Percentiles rank a stretch among this genome's conserved stretches.
Conservation (phyloP, 148 eudicot genomes). For the Spergularia marina region DNA sequence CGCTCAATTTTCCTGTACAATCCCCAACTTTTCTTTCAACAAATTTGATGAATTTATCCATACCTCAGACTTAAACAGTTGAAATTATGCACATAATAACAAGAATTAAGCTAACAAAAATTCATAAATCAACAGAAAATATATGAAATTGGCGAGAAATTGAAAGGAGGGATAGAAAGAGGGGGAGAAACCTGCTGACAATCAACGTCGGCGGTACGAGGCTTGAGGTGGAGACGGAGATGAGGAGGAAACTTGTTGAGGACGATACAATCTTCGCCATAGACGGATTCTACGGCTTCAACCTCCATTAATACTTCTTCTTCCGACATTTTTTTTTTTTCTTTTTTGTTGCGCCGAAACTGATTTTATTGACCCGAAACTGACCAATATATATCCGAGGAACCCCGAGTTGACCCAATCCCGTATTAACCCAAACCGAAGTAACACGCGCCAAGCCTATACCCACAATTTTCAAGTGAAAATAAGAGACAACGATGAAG, state of each 20-base stretch:
- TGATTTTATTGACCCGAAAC: too few relatives aligned
- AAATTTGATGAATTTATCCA: neutral
- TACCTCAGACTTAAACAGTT: neutral
- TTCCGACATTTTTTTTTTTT: slow-evolving; percentile 40
- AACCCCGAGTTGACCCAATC: too few relatives aligned
- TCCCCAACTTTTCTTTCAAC: neutral
- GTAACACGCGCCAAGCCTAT: too few relatives aligned
- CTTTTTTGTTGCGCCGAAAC: neutral
- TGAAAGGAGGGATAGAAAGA: neutral
- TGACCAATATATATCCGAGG: too few relatives aligned
- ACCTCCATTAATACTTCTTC: slow-evolving; percentile 56
- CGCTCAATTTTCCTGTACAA: neutral
- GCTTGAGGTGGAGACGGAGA: slow-evolving; percentile 59
- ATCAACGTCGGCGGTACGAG: slow-evolving; percentile 75
- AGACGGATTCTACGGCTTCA: slow-evolving; percentile 73
- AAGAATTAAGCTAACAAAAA: neutral
- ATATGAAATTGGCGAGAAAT: neutral
- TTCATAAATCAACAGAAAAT: neutral
- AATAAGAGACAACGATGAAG: too few relatives aligned
- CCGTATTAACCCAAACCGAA: too few relatives aligned
- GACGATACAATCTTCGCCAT: slow-evolving; percentile 70
- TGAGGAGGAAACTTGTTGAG: slow-evolving; percentile 61
- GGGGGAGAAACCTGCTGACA: slow-evolving; percentile 64
- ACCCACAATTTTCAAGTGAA: too few relatives aligned
- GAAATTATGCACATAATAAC: neutral